phyloP scores from a whole-genome alignment of 2,329 filamentous ascomycete genomes.

The Penicillium occitanis region DNA sequence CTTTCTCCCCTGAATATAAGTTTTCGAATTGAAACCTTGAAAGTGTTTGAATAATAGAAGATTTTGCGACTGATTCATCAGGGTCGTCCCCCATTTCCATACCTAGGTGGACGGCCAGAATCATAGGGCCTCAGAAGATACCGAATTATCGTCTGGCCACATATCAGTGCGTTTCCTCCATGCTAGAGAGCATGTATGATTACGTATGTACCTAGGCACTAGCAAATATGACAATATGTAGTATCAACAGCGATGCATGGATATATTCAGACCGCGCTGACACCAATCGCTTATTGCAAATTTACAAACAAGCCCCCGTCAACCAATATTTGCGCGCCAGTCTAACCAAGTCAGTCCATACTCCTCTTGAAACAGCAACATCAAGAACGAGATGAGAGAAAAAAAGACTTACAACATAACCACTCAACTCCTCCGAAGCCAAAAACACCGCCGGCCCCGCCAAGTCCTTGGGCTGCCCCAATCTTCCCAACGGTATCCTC shows the following conservation, averaged over 20 bases:
- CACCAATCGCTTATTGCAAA: constrained; percentile 58
- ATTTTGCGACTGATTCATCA: no score
- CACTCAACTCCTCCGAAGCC: constrained; percentile 73
- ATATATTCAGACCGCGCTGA: background rate
- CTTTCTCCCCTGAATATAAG: background rate
- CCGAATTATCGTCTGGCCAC: no score
- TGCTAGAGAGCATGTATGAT: no score
- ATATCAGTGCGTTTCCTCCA: no score
- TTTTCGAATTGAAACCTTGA: no score
- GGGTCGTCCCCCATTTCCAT: no score
- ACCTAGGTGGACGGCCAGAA: no score
- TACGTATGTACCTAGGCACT: no score
- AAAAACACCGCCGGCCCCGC: constrained; percentile 83
- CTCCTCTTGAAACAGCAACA: background rate
- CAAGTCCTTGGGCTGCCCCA: constrained; percentile 71
- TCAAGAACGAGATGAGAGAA: constrained; percentile 5
- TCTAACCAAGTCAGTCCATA: constrained; percentile 38
- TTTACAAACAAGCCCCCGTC: constrained; percentile 91
- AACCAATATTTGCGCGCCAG: constrained; percentile 77
- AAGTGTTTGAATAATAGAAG: no score
- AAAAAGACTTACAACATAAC: constrained; percentile 60
- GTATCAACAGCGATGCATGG: no score
- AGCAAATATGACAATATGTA: no score
- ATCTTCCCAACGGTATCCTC: constrained; percentile 73
- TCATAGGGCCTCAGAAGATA: no score